Percentiles rank a stretch among this genome's conserved stretches.
Conservation (phyloP, 495 filamentous ascomycete genomes). For the Penicillium pancosmium region DNA sequence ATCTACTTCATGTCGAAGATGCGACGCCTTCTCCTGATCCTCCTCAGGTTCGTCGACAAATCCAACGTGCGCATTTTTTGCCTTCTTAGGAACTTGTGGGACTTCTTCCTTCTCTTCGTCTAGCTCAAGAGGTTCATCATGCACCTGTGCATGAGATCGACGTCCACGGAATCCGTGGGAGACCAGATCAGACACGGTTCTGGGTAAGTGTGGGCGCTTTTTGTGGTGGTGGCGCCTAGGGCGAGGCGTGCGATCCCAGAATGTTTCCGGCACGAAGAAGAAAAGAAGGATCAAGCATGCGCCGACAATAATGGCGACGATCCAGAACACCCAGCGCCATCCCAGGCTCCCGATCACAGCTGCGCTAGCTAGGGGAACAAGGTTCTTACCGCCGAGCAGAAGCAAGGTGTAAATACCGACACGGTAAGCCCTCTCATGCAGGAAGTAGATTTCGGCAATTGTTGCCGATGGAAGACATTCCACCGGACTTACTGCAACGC, state of each 20-base stretch:
- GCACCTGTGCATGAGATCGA: constrained; percentile 27
- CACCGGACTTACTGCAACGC: constrained; percentile 86
- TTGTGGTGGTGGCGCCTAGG: constrained; percentile 51
- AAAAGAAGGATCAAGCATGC: constrained; percentile 76
- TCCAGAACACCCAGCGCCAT: constrained; percentile 88
- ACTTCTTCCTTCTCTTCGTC: constrained; percentile 14
- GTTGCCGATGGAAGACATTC: constrained; percentile 94
- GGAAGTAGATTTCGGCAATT: constrained; percentile 94
- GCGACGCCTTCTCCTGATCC: constrained; percentile 21
- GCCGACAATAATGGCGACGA: constrained; percentile 83
- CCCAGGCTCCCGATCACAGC: constrained; percentile 74
- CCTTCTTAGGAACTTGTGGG: constrained; percentile 20
- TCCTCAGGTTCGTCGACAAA: constrained; percentile 47
- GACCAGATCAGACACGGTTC: constrained; percentile 47
- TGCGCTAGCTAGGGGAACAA: constrained; percentile 86
- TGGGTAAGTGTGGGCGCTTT: constrained; percentile 31
- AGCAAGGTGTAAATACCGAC: constrained; percentile 95
- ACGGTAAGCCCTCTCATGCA: constrained; percentile 92
- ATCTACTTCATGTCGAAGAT: constrained; percentile 3
- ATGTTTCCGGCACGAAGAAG: constrained; percentile 93
- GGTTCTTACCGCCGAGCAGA: constrained; percentile 88
- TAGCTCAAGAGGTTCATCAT: constrained; percentile 12
- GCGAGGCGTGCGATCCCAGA: constrained; percentile 87
- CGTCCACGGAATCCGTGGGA: constrained; percentile 40
- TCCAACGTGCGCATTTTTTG: constrained; percentile 54